Evolutionary conservation across 2,329 filamentous ascomycete genomes (phyloP), one percentile per base, ranked within the genome.

Genomic region (Trichoderma koningii): DNA sequence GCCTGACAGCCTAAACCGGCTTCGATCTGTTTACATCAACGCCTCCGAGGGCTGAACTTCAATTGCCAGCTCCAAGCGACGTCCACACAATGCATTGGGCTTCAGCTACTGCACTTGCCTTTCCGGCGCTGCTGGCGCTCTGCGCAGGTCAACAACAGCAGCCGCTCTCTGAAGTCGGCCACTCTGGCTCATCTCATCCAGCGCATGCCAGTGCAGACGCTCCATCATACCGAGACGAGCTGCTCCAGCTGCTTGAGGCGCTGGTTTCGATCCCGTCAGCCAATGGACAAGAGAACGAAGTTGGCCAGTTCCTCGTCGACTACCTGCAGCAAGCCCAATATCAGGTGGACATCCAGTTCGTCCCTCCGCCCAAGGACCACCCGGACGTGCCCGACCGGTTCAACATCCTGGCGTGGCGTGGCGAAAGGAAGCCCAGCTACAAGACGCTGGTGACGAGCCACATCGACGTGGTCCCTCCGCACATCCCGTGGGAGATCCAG

Each of bases 391-490:
- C 70, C 19, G 68, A 71, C 28, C 73, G 76, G 57, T 93, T 89
- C 80, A 97, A 97, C 72, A 81, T 97, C 55, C 80, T 93, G 47
- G 93, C 93, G 2, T 92, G 81, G 82, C 80, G 78, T 0, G 76
- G 85, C 66, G 70, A 70, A 2, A 74, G 77, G 53, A 76, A 77
- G 17, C 80, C 82, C 44, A 78, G 82, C 10, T 84, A 87, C 1
- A 83, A 82, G 41, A 80, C 91, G 12, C 79, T 92, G n/a, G 76
- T 93, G 1, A 88, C 88, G 1, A 93, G 89, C 64, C 93, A 97
- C 75, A 94, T 96, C 71, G 93, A 97, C 71, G 85, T 85, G 2
- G 89, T 91, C 0, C 89, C 90, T 0, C 90, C 90, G 0, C 87
- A 85, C 74, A 89, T 91, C 66, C 88, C 88, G 0, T 92, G 92